Conservation (phyloP, 495 filamentous ascomycete species). For the Annulohypoxylon stygium region DNA sequence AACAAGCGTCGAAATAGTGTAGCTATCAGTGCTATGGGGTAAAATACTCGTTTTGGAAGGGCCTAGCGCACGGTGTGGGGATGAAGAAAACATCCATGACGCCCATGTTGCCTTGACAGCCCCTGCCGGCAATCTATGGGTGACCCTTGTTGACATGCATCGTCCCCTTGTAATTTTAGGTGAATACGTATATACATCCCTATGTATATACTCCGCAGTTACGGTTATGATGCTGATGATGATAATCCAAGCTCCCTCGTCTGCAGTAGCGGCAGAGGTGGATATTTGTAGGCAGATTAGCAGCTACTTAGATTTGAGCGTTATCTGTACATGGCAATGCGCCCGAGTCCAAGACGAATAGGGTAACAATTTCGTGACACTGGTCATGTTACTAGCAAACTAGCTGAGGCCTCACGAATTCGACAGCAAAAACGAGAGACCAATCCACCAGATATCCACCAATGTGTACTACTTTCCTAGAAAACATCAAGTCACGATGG, state of each 20-base stretch:
- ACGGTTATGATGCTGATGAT: conserved; percentile 19
- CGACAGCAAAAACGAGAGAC: neutral
- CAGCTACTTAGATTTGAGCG: conserved; percentile 13
- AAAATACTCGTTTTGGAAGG: conserved; percentile 25
- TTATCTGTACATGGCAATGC: conserved; percentile 20
- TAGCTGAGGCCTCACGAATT: conserved; percentile 9
- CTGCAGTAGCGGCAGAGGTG: conserved; percentile 15
- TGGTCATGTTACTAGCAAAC: conserved; percentile 4
- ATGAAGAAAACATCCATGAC: conserved; percentile 28
- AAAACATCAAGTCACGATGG: neutral
- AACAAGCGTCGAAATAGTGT: neutral
- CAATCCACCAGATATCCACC: neutral
- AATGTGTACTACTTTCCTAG: neutral
- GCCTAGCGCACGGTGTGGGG: conserved; percentile 38
- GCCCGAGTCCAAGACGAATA: conserved; percentile 27
- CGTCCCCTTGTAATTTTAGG: conserved; percentile 6
- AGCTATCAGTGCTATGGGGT: neutral
- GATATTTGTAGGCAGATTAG: conserved; percentile 1
- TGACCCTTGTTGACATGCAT: conserved; percentile 37
- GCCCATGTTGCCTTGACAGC: conserved; percentile 13
- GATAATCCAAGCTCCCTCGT: conserved; percentile 14
- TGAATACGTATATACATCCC: too few species aligned
- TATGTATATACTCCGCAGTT: conserved; percentile 10
- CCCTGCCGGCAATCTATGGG: conserved; percentile 40
- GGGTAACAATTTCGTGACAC: conserved; percentile 20